phyloP scores from a whole-genome alignment of 2,329 filamentous ascomycete species.

The Diplocarpon rosae region DNA sequence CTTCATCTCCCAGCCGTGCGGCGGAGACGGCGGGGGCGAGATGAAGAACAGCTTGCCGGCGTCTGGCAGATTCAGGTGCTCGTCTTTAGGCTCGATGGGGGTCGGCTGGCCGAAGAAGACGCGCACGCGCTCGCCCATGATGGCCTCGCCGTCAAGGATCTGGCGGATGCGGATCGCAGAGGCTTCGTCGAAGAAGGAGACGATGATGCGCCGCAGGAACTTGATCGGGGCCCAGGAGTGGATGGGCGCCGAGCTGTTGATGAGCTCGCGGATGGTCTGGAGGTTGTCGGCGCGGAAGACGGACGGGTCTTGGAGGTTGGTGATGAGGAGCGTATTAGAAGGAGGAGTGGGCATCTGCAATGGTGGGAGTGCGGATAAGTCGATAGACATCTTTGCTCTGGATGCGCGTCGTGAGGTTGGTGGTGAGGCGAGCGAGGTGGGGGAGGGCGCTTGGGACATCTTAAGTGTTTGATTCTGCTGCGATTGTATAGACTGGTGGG shows the following conservation, averaged over 20 bases:
- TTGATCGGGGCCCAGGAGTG: constrained; percentile 73
- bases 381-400: constrained; percentile 48
- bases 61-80: constrained; percentile 55
- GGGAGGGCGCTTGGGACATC: neutral
- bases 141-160: constrained; percentile 61
- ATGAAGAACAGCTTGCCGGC: constrained; percentile 66
- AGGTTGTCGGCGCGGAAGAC: constrained; percentile 68
- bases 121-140: constrained; percentile 58
- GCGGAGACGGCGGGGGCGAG: constrained; percentile 55
- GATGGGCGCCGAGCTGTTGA: constrained; percentile 58
- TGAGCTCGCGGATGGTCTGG: constrained; percentile 59
- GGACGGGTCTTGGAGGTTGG: constrained; percentile 61
- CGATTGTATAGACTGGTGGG: neutral
- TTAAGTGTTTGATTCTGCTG: neutral
- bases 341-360: constrained; percentile 61
- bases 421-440: constrained; percentile 16
- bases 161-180: constrained; percentile 61
- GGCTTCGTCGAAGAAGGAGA: constrained; percentile 62
- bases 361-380: constrained; percentile 62
- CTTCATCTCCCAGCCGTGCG: constrained; percentile 57
- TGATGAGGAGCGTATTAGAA: constrained; percentile 77
- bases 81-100: constrained; percentile 40
- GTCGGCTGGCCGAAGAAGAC: constrained; percentile 60
- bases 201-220: constrained; percentile 71
- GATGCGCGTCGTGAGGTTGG: constrained; percentile 17